These are phyloP conservation scores for Lyophyllum atratum DNA, from an alignment of 768 basidiomycete species.

Conservation along the genomic window DNA sequence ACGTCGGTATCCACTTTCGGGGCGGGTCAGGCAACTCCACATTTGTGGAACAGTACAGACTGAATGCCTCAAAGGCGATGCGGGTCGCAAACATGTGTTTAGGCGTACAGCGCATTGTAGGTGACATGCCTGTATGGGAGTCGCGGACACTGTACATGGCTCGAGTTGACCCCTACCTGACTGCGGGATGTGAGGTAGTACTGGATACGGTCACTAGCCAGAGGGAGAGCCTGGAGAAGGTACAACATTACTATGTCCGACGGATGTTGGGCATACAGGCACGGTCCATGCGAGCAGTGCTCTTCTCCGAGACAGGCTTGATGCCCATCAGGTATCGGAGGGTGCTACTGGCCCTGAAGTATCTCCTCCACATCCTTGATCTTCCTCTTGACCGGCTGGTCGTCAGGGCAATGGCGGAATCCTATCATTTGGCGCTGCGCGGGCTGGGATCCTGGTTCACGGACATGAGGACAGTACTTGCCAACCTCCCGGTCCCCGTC, in stretches of 20 bases:
- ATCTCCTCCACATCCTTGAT: neutral
- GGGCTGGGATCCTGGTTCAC: neutral
- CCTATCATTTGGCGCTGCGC: neutral
- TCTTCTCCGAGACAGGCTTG: too few relatives aligned
- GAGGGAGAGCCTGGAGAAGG: neutral
- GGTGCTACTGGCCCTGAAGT: too few relatives aligned
- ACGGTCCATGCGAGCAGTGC: neutral
- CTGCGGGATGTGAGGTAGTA: neutral
- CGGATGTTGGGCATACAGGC: neutral
- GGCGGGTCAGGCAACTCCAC: neutral
- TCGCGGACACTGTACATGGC: neutral
- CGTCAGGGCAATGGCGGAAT: neutral
- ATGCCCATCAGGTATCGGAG: too few relatives aligned
- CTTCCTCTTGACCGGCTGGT: neutral
- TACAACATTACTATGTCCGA: neutral
- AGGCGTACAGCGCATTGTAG: neutral
- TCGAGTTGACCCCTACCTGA: neutral
- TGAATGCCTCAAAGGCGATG: neutral
- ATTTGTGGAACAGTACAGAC: neutral
- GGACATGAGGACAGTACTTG: neutral
- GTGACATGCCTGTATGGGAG: neutral
- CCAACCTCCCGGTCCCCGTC: neutral
- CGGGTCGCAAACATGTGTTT: neutral
- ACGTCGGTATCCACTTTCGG: constrained; percentile 1
- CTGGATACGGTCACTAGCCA: neutral